Evolutionary conservation across 2,329 filamentous ascomycete species (phyloP).

Genomic region (Stylonectria norvegica): DNA sequence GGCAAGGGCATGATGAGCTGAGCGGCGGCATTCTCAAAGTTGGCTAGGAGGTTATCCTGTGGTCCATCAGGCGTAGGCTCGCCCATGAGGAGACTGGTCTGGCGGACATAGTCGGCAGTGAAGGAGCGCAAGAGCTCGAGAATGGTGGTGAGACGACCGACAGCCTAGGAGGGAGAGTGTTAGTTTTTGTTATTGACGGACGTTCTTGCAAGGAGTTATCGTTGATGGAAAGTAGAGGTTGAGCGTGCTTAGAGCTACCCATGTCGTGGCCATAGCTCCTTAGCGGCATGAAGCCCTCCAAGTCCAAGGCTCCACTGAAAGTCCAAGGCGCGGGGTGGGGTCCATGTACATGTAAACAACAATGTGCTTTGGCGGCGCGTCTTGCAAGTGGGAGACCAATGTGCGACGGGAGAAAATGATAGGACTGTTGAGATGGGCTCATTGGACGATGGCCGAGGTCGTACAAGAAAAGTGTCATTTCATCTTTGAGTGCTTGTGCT

Average conservation of each 20-base stretch:
- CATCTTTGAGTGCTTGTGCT: no score
- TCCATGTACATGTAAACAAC: slow-evolving; percentile 2
- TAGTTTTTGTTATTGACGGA: slow-evolving; percentile 27
- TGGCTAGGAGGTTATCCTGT: slow-evolving; percentile 44
- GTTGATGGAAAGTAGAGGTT: not conserved
- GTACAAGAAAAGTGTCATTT: no score
- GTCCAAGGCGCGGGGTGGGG: no score
- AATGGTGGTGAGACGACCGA: slow-evolving; percentile 67
- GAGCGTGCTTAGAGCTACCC: slow-evolving; percentile 4
- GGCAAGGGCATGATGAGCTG: slow-evolving; percentile 42
- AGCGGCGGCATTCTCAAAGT: slow-evolving; percentile 51
- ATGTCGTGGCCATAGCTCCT: slow-evolving; percentile 21
- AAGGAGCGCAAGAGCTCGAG: slow-evolving; percentile 76
- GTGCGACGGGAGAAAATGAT: not conserved
- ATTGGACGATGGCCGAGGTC: not conserved
- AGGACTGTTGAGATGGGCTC: not conserved
- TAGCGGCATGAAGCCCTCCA: slow-evolving; percentile 2
- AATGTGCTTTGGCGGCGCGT: slow-evolving; percentile 16
- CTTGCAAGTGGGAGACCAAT: not conserved
- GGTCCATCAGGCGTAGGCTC: slow-evolving; percentile 52
- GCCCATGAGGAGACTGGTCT: slow-evolving; percentile 79
- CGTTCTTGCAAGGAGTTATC: not conserved
- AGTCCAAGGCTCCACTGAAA: slow-evolving; percentile 13
- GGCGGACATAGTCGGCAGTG: slow-evolving; percentile 79
- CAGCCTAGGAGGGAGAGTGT: slow-evolving; percentile 38